Conservation (phyloP, 208 protist species). For the Leishmania major region DNA sequence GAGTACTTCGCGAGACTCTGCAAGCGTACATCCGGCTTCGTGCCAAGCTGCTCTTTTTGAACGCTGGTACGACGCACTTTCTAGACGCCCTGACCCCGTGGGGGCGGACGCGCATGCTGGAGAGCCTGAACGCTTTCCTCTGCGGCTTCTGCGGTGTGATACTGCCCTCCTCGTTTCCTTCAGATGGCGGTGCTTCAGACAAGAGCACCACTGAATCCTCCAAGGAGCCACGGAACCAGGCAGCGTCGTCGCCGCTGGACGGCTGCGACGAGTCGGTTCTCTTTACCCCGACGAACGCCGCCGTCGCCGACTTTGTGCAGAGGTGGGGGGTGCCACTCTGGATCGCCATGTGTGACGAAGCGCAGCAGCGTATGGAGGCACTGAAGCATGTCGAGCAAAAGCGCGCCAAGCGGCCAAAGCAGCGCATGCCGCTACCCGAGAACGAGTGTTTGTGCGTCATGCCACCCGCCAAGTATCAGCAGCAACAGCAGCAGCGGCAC, state of each 20-base stretch:
- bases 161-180: background rate
- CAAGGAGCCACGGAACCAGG: background rate
- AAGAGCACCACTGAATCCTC: background rate
- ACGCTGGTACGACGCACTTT: conserved; percentile 53
- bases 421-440: background rate
- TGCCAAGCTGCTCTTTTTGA: conserved; percentile 41
- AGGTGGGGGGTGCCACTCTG: conserved; percentile 70
- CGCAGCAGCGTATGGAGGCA: conserved; percentile 20
- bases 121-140: conserved; percentile 40
- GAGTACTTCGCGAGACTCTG: conserved; percentile 53
- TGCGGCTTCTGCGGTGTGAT: conserved; percentile 29
- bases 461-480: background rate
- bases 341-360: conserved; percentile 54
- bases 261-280: conserved; percentile 7
- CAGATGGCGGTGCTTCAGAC: background rate
- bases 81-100: conserved; percentile 48
- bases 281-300: conserved; percentile 21
- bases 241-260: background rate
- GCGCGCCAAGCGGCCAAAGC: background rate
- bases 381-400: background rate
- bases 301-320: conserved; percentile 42
- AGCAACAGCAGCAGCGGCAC: background rate
- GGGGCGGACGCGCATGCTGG: conserved; percentile 35
- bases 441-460: background rate
- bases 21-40: conserved; percentile 58